Base-by-base conservation (phyloP, 169 alveolate genomes). In the Plasmodium chabaudi region DNA sequence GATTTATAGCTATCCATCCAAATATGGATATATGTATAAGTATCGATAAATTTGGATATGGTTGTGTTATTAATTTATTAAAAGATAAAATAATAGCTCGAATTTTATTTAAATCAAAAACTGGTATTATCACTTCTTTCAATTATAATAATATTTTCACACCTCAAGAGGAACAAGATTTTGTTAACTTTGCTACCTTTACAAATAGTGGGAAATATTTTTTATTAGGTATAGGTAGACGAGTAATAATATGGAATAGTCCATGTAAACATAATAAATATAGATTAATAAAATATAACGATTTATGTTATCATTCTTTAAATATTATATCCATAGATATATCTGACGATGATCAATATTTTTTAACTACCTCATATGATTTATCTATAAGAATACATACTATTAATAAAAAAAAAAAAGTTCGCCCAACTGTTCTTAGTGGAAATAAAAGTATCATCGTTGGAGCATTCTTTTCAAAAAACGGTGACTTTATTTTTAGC, bases 371-470 rank as follows among this genome's bases (percentile, higher is more conserved):
- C 6, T 93, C 97, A 7, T 91, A 88, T 56, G 98, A 95, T 69
- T 34, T 94, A 89, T 95, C 98, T 12, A 96, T 95, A 15, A 87
- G 98, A 71, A 93, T 95, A 23, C 94, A 96, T 92, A 92, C 96
- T 0, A 94, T 91, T 17, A 93, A 94, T 46, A 92, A 90, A 21
- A 88, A 87, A 23, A 71, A 47, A 51, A 87, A 92, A 44, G 91
- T 94, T 61, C 93, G 92, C 10, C 96, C 97, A 21, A 88, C 93
- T 4, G 94, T 96, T 9, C 93, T 95, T 57, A 92, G 94, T 21
- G 94, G 93, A 7, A 96, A 94, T 82, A 89, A 96, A 34, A 92
- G 93, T 19, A 92, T 97, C 25, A 95, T 95, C 0, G 92, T 89
- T 44, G 94, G 94, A 13, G 97, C 97, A 3, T 95, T 91, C 44